phyloP scores from a whole-genome alignment of 2,329 filamentous ascomycete species.

The Cordyceps tenuipes region DNA sequence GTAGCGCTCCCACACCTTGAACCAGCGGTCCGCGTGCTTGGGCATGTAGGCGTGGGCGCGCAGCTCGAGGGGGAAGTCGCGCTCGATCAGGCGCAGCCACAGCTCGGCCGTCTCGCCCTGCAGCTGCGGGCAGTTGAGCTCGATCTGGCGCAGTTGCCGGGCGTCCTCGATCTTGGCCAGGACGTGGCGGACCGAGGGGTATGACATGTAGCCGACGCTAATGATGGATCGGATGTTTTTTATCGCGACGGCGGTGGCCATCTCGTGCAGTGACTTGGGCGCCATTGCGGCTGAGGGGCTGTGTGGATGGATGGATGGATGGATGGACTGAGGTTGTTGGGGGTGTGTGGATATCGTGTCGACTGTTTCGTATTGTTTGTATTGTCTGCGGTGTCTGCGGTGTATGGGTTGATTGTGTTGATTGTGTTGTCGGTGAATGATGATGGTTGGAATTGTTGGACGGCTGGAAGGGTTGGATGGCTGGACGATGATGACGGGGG shows the following conservation, averaged over 20 bases:
- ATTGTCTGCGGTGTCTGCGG: too few species aligned
- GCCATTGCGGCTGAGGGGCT: conserved; percentile 24
- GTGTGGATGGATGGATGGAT: background rate
- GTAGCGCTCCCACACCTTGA: conserved; percentile 66
- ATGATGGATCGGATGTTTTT: conserved; percentile 50
- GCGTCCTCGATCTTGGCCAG: conserved; percentile 65
- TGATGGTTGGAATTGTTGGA: too few species aligned
- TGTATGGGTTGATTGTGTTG: too few species aligned
- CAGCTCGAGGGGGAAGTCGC: conserved; percentile 61
- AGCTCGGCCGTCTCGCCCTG: conserved; percentile 59
- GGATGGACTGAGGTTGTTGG: too few species aligned
- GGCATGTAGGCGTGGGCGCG: conserved; percentile 56
- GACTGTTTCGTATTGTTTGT: too few species aligned
- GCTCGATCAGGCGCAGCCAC: conserved; percentile 72
- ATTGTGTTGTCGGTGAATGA: too few species aligned
- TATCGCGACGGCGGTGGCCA: conserved; percentile 43
- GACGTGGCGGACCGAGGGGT: conserved; percentile 53
- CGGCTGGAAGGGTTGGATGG: too few species aligned
- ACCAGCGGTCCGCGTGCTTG: conserved; percentile 62
- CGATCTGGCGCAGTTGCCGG: conserved; percentile 65
- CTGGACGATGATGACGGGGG: too few species aligned
- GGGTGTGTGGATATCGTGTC: too few species aligned
- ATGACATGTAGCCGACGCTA: conserved; percentile 65
- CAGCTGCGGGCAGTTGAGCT: conserved; percentile 69
- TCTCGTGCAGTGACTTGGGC: conserved; percentile 42